phyloP scores from a whole-genome alignment of 768 basidiomycete genomes.

The Leccinellum albellum region DNA sequence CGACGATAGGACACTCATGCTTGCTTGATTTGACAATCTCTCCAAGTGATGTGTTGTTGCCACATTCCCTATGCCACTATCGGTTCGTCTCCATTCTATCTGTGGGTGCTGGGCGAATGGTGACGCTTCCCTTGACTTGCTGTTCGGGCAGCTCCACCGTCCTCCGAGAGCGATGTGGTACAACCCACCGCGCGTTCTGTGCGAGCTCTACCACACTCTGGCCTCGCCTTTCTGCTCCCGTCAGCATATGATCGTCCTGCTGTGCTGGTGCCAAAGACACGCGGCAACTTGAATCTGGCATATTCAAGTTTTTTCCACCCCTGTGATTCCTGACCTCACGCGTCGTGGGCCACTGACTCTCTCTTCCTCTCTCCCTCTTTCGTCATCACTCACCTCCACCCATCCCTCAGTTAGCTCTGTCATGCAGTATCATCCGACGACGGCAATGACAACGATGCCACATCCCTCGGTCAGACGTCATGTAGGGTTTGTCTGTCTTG shows the following conservation, averaged over 20 bases:
- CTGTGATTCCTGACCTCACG: constrained; percentile 1
- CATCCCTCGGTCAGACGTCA: constrained; percentile 19
- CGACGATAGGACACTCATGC: not conserved
- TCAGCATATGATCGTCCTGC: not conserved
- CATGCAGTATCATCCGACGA: constrained; percentile 9
- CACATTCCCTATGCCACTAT: too few species aligned
- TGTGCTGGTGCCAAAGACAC: not conserved
- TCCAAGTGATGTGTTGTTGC: too few species aligned
- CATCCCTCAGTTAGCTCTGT: not conserved
- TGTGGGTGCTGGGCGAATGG: too few species aligned
- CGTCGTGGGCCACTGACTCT: constrained; percentile 6
- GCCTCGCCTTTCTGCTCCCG: not conserved
- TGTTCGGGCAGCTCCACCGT: too few species aligned
- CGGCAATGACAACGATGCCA: not conserved
- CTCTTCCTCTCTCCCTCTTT: constrained; percentile 2
- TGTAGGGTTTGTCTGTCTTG: constrained; percentile 11
- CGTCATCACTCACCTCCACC: constrained; percentile 2
- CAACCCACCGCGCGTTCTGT: not conserved
- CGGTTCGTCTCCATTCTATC: too few species aligned
- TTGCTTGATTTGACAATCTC: not conserved
- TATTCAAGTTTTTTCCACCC: constrained; percentile 17
- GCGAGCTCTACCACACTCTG: not conserved
- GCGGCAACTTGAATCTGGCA: constrained; percentile 14
- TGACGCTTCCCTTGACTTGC: too few species aligned
- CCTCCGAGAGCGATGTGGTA: too few species aligned